phyloP scores from a whole-genome alignment of 2,329 filamentous ascomycete species.

The Colletotrichum navitas region DNA sequence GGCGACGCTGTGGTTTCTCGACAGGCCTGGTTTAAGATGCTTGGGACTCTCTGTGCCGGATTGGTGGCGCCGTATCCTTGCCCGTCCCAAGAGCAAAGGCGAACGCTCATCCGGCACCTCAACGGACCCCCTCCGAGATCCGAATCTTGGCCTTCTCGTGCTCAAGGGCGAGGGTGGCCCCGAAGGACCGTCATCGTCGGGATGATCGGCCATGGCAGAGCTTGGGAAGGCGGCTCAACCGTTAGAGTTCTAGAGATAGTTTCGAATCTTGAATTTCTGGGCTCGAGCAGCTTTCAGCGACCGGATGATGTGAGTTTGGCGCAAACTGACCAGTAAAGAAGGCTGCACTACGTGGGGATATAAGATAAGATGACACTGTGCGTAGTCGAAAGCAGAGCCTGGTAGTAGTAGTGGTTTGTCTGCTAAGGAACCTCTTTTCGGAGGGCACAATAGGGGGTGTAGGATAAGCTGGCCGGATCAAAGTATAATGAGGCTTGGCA shows the following conservation, averaged over 20 bases:
- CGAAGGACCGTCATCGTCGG: slow-evolving; percentile 34
- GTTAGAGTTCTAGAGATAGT: slow-evolving; percentile 29
- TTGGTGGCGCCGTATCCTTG: slow-evolving; percentile 55
- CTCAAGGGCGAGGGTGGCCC: slow-evolving; percentile 37
- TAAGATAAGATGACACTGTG: slow-evolving; percentile 17
- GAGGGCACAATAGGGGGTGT: slow-evolving; percentile 11
- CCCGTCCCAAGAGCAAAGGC: slow-evolving; percentile 56
- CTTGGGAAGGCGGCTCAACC: slow-evolving; percentile 25
- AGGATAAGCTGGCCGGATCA: neutral
- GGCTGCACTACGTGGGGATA: neutral
- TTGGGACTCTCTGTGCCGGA: slow-evolving; percentile 43
- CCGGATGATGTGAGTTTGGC: neutral
- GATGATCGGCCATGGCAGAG: slow-evolving; percentile 31
- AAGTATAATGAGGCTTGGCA: slow-evolving; percentile 12
- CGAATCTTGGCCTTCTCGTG: slow-evolving; percentile 39
- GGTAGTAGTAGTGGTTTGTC: neutral
- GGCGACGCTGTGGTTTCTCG: slow-evolving; percentile 59
- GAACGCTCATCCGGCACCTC: slow-evolving; percentile 57
- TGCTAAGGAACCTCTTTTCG: neutral
- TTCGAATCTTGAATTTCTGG: slow-evolving; percentile 16
- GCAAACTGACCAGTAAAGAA: neutral
- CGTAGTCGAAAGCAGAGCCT: neutral
- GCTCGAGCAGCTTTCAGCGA: neutral
- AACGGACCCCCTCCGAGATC: slow-evolving; percentile 30
- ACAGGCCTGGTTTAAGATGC: slow-evolving; percentile 44